Evolutionary conservation across 148 eudicot genomes (phyloP).

Genomic region (Pharnaceum exiguum): DNA sequence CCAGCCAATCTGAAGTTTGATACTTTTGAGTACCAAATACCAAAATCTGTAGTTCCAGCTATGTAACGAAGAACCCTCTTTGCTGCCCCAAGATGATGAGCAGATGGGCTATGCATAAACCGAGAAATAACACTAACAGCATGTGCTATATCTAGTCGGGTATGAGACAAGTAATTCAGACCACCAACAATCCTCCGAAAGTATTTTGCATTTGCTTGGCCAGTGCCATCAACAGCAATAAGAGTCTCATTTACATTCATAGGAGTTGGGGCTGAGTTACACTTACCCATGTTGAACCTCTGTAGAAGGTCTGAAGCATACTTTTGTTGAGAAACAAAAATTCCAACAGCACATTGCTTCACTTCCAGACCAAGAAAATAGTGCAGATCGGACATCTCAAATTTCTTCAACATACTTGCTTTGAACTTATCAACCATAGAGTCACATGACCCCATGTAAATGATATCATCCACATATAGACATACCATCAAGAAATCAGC

Average conservation of each 20-base stretch:
- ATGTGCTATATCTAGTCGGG: neutral
- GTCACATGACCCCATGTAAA: neutral
- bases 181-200: too few relatives aligned
- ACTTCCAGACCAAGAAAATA: too few relatives aligned
- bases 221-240: neutral
- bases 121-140: neutral
- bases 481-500: neutral
- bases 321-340: neutral
- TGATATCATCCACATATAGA: slow-evolving; percentile 3
- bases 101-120: too few relatives aligned
- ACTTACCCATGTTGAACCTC: neutral
- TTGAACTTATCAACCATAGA: neutral
- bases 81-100: too few relatives aligned
- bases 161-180: neutral
- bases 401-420: neutral
- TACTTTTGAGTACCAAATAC: neutral
- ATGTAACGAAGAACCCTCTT: too few relatives aligned
- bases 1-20: neutral
- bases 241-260: too few relatives aligned
- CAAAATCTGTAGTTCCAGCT: neutral
- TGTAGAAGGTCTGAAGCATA: neutral
- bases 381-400: slow-evolving; percentile 4
- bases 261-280: neutral
- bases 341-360: neutral
- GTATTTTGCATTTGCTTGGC: neutral